Conservation (phyloP, 148 eudicot genomes). For the Silene uniflora region DNA sequence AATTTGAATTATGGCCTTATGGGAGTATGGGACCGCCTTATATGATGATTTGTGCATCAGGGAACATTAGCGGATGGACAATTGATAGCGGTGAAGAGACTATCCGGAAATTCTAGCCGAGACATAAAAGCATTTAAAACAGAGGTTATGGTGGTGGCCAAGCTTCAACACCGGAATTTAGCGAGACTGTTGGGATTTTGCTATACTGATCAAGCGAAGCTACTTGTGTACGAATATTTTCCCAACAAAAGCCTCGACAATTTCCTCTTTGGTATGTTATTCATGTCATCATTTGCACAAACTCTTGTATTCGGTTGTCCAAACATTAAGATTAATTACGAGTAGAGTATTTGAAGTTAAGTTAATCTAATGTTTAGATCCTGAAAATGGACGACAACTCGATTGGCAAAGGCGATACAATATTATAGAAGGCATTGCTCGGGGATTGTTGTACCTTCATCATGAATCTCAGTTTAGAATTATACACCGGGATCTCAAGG, state of each 20-base stretch:
- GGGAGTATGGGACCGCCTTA: no score
- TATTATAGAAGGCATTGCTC: slow-evolving; percentile 22
- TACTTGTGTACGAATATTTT: no score
- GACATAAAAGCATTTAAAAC: slow-evolving; percentile 27
- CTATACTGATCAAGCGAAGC: no score
- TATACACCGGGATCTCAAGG: slow-evolving; percentile 27
- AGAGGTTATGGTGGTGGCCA: slow-evolving; percentile 24
- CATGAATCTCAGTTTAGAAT: slow-evolving; percentile 22
- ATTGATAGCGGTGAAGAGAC: slow-evolving; percentile 34
- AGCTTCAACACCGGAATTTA: no score
- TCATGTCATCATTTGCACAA: no score
- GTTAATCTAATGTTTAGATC: slow-evolving; percentile 6
- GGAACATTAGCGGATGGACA: slow-evolving; percentile 23
- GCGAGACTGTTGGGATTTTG: no score
- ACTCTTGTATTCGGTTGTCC: no score
- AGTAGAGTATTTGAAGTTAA: no score
- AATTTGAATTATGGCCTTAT: no score
- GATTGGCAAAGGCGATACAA: slow-evolving; percentile 25
- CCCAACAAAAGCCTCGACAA: no score
- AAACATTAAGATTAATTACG: slow-evolving; percentile 20
- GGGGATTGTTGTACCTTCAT: slow-evolving; percentile 29
- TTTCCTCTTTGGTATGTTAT: slow-evolving; percentile 26
- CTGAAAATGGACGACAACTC: slow-evolving; percentile 7
- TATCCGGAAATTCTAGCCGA: slow-evolving; percentile 23
- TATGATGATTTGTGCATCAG: slow-evolving; percentile 2